phyloP scores from a whole-genome alignment of 768 basidiomycete genomes.

The Panaeolus cyanescens region DNA sequence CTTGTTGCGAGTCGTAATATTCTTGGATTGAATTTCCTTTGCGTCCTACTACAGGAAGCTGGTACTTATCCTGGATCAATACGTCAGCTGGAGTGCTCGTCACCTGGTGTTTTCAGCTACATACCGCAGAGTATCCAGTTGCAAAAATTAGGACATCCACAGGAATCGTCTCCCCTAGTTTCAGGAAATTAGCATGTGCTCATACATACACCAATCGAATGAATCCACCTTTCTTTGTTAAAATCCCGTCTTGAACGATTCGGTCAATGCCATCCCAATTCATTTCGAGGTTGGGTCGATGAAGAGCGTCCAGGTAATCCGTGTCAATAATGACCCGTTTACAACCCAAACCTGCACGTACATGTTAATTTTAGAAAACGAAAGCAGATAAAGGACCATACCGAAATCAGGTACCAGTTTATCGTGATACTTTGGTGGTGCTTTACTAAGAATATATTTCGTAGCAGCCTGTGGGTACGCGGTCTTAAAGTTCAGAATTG shows the following conservation, averaged over 20 bases:
- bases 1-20: slow-evolving; percentile 38
- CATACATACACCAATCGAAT: neutral
- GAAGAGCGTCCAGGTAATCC: slow-evolving; percentile 45
- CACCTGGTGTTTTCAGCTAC: no score
- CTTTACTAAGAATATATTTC: slow-evolving; percentile 37
- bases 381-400: slow-evolving; percentile 19
- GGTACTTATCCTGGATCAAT: slow-evolving; percentile 35
- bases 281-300: slow-evolving; percentile 47
- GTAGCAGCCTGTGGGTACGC: slow-evolving; percentile 14
- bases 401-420: slow-evolving; percentile 51
- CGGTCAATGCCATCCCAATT: slow-evolving; percentile 40
- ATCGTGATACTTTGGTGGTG: slow-evolving; percentile 47
- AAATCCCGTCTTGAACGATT: slow-evolving; percentile 43
- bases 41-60: slow-evolving; percentile 32
- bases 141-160: slow-evolving; percentile 44
- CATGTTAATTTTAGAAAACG: neutral
- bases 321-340: slow-evolving; percentile 55
- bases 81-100: no score
- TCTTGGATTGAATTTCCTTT: slow-evolving; percentile 34
- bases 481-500: no score
- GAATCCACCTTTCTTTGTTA: slow-evolving; percentile 40
- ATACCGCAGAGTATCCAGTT: slow-evolving; percentile 32
- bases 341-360: slow-evolving; percentile 45
- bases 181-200: neutral
- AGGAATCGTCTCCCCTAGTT: slow-evolving; percentile 31